Evolutionary conservation across 1,284 basidiomycete species (phyloP).

Genomic region (Tremellales sp.): DNA sequence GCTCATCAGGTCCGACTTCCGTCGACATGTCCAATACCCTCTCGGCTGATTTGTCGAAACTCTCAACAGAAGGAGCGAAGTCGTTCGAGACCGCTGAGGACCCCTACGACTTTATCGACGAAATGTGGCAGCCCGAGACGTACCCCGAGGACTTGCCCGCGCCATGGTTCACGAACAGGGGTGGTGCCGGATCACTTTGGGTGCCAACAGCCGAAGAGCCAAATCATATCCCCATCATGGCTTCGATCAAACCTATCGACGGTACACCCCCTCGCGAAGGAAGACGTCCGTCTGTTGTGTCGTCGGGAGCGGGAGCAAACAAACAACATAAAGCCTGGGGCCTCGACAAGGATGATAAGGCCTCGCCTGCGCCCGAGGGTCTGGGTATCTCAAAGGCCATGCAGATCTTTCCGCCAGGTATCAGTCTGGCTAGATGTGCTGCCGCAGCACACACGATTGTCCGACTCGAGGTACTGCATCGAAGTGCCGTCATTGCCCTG

Average conservation of each 20-base stretch:
- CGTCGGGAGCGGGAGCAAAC: constrained; percentile 1
- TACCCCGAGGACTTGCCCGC: constrained; percentile 39
- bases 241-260: constrained; percentile 9
- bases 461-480: constrained; percentile 46
- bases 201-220: constrained; percentile 8
- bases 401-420: constrained; percentile 46
- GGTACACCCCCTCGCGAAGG: constrained; percentile 4
- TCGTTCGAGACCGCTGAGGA: constrained; percentile 2
- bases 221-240: constrained; percentile 11
- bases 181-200: constrained; percentile 33
- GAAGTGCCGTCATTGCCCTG: constrained; percentile 44
- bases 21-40: neutral
- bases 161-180: constrained; percentile 42
- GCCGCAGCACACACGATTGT: constrained; percentile 49
- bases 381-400: constrained; percentile 2
- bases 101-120: constrained; percentile 20
- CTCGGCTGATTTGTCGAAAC: neutral
- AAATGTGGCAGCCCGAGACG: constrained; percentile 41
- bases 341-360: constrained; percentile 34
- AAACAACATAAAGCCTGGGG: constrained; percentile 47
- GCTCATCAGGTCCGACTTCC: neutral
- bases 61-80: neutral
- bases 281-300: constrained; percentile 2
- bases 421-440: constrained; percentile 44
- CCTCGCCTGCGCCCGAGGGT: constrained; percentile 2